These are phyloP conservation scores for Ophiostoma novo-ulmi DNA, from an alignment of 2,329 filamentous ascomycete species.

Conservation along the genomic window DNA sequence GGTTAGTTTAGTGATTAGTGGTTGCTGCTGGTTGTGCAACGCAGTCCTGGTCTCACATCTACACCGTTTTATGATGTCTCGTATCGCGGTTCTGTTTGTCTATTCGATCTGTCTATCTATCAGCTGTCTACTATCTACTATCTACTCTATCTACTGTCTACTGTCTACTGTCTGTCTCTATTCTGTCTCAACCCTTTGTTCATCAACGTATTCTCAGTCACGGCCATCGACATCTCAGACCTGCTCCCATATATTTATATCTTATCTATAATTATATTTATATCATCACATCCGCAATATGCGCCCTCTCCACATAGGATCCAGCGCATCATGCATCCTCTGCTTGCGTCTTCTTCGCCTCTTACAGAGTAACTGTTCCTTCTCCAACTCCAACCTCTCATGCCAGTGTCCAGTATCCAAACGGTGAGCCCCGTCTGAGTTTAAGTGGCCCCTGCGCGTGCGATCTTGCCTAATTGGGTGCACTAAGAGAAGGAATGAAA, in stretches of 20 bases:
- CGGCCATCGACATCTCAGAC: background rate
- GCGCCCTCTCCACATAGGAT: background rate
- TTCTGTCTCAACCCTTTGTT: no score
- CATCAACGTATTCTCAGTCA: background rate
- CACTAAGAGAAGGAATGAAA: background rate
- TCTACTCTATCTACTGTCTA: no score
- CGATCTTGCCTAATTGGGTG: conserved; percentile 1
- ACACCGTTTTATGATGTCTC: background rate
- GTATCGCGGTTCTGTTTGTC: no score
- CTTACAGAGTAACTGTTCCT: background rate
- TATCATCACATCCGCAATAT: background rate
- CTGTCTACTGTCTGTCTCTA: background rate
- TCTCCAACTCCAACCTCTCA: background rate
- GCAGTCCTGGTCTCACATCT: background rate
- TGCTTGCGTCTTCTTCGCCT: background rate
- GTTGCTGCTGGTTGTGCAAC: background rate
- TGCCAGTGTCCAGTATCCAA: background rate
- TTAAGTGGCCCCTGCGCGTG: background rate
- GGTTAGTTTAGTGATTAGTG: background rate
- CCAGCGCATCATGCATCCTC: background rate
- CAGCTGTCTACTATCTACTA: background rate
- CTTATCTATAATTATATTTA: no score
- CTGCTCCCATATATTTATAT: background rate
- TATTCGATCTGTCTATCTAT: no score
- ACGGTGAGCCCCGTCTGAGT: conserved; percentile 9